phyloP scores from a whole-genome alignment of 1,284 basidiomycete species.

The Sanghuangporus weigelae region DNA sequence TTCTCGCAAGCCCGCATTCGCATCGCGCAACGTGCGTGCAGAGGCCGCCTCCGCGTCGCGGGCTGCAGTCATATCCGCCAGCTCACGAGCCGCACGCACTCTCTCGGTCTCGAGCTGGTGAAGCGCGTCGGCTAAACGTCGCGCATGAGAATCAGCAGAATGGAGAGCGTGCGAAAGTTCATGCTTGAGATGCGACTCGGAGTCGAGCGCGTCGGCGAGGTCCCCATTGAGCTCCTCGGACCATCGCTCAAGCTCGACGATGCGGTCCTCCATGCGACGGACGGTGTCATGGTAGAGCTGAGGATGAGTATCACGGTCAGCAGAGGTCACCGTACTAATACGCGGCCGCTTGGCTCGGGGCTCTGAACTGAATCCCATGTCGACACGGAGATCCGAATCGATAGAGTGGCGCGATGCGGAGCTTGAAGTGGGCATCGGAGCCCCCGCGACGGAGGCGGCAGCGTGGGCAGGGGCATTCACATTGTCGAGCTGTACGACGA shows the following conservation, averaged over 20 bases:
- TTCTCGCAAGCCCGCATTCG: conserved; percentile 7
- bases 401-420: background rate
- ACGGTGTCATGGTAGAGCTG: conserved; percentile 7
- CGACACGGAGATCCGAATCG: background rate
- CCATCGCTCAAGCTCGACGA: conserved; percentile 17
- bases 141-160: conserved; percentile 9
- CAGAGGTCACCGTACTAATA: background rate
- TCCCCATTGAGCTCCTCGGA: conserved; percentile 16
- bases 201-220: conserved; percentile 17
- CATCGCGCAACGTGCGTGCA: conserved; percentile 8
- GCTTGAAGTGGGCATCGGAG: background rate
- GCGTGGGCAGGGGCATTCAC: conserved; percentile 2
- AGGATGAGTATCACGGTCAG: conserved; percentile 8
- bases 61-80: conserved; percentile 4
- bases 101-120: conserved; percentile 6
- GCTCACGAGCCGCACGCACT: conserved; percentile 7
- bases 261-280: conserved; percentile 17
- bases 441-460: conserved; percentile 1
- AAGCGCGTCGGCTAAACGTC: conserved; percentile 10
- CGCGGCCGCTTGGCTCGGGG: conserved; percentile 5
- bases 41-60: conserved; percentile 8
- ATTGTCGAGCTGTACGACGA: conserved; percentile 14
- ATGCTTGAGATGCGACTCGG: conserved; percentile 8
- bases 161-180: conserved; percentile 8
- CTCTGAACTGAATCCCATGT: background rate